Percentiles rank a stretch among this genome's conserved stretches.
Conservation (phyloP, 495 filamentous ascomycete species). For the Penicillium antarcticum region DNA sequence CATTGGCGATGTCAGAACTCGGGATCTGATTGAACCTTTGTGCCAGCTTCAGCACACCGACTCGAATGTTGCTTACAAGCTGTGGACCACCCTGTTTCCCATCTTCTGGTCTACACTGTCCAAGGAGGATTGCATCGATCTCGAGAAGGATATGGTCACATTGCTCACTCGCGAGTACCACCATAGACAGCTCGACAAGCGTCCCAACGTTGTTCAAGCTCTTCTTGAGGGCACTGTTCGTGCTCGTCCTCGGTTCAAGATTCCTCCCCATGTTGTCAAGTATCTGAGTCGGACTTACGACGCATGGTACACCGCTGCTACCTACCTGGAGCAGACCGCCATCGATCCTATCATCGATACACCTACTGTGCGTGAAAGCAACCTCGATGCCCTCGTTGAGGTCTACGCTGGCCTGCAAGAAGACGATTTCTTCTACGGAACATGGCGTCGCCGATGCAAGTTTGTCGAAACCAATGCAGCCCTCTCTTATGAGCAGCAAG, state of each 20-base stretch:
- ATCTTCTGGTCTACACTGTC: constrained; percentile 87
- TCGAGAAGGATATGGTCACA: constrained; percentile 82
- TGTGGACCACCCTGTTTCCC: constrained; percentile 90
- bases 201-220: constrained; percentile 91
- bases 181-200: constrained; percentile 83
- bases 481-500: constrained; percentile 95
- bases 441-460: constrained; percentile 91
- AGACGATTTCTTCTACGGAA: constrained; percentile 96
- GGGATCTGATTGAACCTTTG: constrained; percentile 86
- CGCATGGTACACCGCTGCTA: constrained; percentile 88
- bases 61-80: constrained; percentile 68
- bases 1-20: constrained; percentile 75
- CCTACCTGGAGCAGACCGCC: constrained; percentile 78
- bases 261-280: constrained; percentile 94
- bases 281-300: constrained; percentile 88
- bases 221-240: constrained; percentile 81
- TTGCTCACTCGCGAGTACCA: constrained; percentile 95
- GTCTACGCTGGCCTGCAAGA: constrained; percentile 86
- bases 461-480: constrained; percentile 97
- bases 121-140: constrained; percentile 83
- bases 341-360: constrained; percentile 84
- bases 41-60: constrained; percentile 94
- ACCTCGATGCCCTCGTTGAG: constrained; percentile 88
- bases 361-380: constrained; percentile 79
- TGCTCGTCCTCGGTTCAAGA: constrained; percentile 77